These are phyloP conservation scores for Melanomma pulvis-pyrius DNA, from an alignment of 495 filamentous ascomycete species.

Conservation along the genomic window DNA sequence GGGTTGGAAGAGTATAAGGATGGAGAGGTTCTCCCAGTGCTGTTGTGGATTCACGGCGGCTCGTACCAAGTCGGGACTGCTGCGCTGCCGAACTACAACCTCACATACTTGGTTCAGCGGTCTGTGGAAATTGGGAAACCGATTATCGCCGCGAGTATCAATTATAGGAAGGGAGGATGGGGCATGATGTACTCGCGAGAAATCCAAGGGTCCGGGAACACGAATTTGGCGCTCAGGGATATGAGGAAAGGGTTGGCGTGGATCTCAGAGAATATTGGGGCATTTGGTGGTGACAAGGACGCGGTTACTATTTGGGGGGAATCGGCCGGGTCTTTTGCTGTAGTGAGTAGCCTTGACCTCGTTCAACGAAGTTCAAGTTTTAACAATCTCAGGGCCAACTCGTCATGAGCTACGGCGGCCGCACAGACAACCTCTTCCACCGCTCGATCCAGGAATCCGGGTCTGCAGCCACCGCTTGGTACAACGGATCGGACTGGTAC, in stretches of 20 bases:
- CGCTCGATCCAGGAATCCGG: constrained; percentile 37
- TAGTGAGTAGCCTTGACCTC: constrained; percentile 7
- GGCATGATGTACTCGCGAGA: constrained; percentile 34
- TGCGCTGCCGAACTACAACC: constrained; percentile 35
- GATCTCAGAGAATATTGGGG: constrained; percentile 34
- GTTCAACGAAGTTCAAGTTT: not conserved
- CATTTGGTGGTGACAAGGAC: constrained; percentile 29
- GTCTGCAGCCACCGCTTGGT: constrained; percentile 36
- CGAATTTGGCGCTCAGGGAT: constrained; percentile 35
- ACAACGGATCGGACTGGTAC: constrained; percentile 38
- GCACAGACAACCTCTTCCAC: constrained; percentile 34
- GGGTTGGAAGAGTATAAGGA: not conserved
- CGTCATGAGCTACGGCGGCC: constrained; percentile 31
- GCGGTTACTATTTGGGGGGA: constrained; percentile 38
- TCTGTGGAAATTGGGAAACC: constrained; percentile 36
- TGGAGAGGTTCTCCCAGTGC: constrained; percentile 25
- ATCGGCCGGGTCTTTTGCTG: constrained; percentile 35
- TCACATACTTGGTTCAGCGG: constrained; percentile 35
- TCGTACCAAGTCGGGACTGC: constrained; percentile 38
- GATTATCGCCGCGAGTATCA: constrained; percentile 36
- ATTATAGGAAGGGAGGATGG: constrained; percentile 38
- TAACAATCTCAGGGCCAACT: constrained; percentile 24
- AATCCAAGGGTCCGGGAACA: constrained; percentile 32
- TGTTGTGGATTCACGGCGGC: constrained; percentile 38
- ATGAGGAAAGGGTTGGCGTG: constrained; percentile 35